These are phyloP conservation scores for Phytopythium sindhum DNA, from an alignment of 352 stramenopile species.

Conservation along the genomic window DNA sequence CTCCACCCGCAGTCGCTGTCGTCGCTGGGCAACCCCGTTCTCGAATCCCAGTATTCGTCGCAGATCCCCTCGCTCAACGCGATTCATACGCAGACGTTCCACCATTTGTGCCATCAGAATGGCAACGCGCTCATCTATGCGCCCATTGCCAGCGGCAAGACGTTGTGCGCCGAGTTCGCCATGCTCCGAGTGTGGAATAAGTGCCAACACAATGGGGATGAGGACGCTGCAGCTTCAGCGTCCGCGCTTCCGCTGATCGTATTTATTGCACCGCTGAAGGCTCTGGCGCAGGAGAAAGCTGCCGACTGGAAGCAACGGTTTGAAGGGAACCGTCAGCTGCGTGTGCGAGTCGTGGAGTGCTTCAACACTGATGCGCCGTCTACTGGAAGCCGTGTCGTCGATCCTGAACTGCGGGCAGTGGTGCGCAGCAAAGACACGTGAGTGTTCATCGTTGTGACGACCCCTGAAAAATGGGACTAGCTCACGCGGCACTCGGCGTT, in stretches of 20 bases:
- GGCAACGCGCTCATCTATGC: constrained; percentile 95
- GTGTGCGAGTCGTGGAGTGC: constrained; percentile 91
- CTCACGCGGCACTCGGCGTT: constrained; percentile 91
- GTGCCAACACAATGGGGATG: constrained; percentile 1
- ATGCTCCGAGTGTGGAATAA: constrained; percentile 94
- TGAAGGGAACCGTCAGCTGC: constrained; percentile 70
- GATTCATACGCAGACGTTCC: constrained; percentile 98
- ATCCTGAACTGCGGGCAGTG: not conserved
- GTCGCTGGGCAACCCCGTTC: constrained; percentile 90
- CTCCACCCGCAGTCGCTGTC: constrained; percentile 93
- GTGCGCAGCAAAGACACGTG: constrained; percentile 63
- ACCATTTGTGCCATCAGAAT: constrained; percentile 96
- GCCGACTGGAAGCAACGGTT: constrained; percentile 96
- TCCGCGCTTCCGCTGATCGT: constrained; percentile 72
- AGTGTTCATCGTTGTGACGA: constrained; percentile 96
- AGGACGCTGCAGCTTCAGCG: not conserved
- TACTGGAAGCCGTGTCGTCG: not conserved
- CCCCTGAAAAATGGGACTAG: constrained; percentile 98
- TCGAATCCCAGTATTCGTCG: constrained; percentile 90
- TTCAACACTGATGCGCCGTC: not conserved
- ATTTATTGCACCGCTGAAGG: constrained; percentile 98
- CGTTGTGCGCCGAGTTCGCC: constrained; percentile 95
- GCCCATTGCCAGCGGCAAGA: constrained; percentile 97
- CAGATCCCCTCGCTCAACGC: constrained; percentile 88
- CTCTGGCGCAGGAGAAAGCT: constrained; percentile 94